Conservation (phyloP, 2,329 filamentous ascomycete species). For the Volutella citrinella region DNA sequence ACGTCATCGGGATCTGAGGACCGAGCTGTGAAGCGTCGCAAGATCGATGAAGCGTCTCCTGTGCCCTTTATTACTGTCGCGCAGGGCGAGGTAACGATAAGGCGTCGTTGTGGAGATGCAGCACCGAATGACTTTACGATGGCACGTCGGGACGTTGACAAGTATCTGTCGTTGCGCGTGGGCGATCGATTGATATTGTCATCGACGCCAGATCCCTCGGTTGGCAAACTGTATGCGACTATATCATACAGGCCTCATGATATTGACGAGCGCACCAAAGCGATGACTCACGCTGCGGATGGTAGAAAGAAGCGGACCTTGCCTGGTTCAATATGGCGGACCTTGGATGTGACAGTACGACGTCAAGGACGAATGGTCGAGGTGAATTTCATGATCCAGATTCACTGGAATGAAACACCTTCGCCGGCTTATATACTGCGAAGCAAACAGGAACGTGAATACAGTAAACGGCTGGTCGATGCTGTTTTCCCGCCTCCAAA, state of each 20-base stretch:
- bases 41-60: slow-evolving; percentile 13
- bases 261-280: slow-evolving; percentile 10
- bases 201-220: no score
- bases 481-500: slow-evolving; percentile 27
- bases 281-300: slow-evolving; percentile 16
- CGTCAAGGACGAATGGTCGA: slow-evolving; percentile 21
- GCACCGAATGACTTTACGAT: slow-evolving; percentile 6
- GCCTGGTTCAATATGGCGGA: slow-evolving; percentile 35
- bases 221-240: no score
- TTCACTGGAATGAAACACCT: slow-evolving; percentile 43
- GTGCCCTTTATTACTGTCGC: slow-evolving; percentile 24
- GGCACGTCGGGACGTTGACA: slow-evolving; percentile 17
- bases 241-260: slow-evolving; percentile 25
- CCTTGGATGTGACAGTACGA: slow-evolving; percentile 29
- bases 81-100: slow-evolving; percentile 22
- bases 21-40: slow-evolving; percentile 31
- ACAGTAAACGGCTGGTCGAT: slow-evolving; percentile 36
- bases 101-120: slow-evolving; percentile 19
- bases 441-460: slow-evolving; percentile 23
- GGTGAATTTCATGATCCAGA: slow-evolving; percentile 31
- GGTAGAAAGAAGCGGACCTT: slow-evolving; percentile 12
- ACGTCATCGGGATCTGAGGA: slow-evolving; percentile 13
- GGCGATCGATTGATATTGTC: no score
- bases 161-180: slow-evolving; percentile 17
- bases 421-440: slow-evolving; percentile 30